phyloP scores from a whole-genome alignment of 106 monocot genomes.

The Dioscorea alata region DNA sequence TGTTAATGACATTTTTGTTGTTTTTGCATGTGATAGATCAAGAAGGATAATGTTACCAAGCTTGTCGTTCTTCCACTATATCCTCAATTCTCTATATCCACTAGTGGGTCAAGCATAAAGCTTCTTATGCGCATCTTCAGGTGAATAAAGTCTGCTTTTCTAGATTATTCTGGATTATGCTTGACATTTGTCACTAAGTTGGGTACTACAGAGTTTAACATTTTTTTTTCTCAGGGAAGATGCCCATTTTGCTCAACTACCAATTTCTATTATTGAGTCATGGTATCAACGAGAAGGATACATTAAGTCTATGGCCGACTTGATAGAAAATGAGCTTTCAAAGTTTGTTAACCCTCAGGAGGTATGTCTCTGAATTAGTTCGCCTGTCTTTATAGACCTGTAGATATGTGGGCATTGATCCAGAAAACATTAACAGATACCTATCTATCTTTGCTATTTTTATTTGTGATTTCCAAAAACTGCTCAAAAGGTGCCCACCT shows the following conservation, averaged over 20 bases:
- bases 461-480: no score
- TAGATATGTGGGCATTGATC: no score
- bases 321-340: slow-evolving; percentile 63
- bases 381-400: no score
- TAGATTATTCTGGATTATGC: not conserved
- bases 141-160: slow-evolving; percentile 18
- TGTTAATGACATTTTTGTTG: not conserved
- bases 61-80: slow-evolving; percentile 88
- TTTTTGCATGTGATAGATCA: slow-evolving; percentile 37
- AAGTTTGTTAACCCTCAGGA: slow-evolving; percentile 57
- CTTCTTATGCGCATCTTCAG: slow-evolving; percentile 58
- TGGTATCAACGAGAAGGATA: slow-evolving; percentile 90
- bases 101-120: slow-evolving; percentile 84
- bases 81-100: slow-evolving; percentile 93
- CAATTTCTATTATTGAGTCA: slow-evolving; percentile 80
- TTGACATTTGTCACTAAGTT: no score
- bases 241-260: slow-evolving; percentile 46
- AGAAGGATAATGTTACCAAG: slow-evolving; percentile 68
- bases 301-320: slow-evolving; percentile 71
- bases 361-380: slow-evolving; percentile 22
- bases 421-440: no score
- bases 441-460: no score
- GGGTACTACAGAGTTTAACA: not conserved
- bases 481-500: no score
- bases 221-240: slow-evolving; percentile 51